Evolutionary conservation across 495 filamentous ascomycete species (phyloP), one percentile per base, ranked within the genome.

Genomic region (Penicillium salamii): DNA sequence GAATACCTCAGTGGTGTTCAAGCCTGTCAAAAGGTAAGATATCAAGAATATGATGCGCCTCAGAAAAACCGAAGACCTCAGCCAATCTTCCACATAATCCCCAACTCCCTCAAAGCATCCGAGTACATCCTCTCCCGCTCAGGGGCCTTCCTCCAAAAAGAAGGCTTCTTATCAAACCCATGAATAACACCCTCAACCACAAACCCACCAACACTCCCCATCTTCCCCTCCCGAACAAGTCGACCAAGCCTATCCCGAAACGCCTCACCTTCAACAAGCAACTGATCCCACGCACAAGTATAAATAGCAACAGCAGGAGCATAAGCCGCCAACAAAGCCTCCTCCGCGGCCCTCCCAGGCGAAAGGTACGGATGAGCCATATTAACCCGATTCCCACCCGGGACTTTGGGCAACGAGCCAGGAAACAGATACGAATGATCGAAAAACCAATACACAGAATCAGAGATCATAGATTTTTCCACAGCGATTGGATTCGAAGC

Each of bases 111-210:
- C 13, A 55, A 21, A 13, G 54, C 61, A 63, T 63, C 54, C 12
- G 26, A 46, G 46, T 58, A 61, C 57, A 63, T 56, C 20, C 9
- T 35, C 17, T 61, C 57, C 19, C 60, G 18, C 13, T 3, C 15
- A 7, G 21, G 12, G 53, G 55, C 52, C 12, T 49, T 51, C 26
- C 42, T 45, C 28, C 49, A 55, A 46, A 63, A 58, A 0, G 43
- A 55, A 19, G 61, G 57, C 42, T 39, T 61, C 50, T 63, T 63
- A 50, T 63, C 61, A 54, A 63, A 63, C 14, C 53, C 57, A 61
- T 63, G 61, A 35, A 58, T 14, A n/a, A 40, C 46, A 24, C 50
- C 54, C 35, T 61, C 57, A 42, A 63, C 31, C 20, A 46, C 46
- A 36, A 47, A 43, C 14, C 57, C 57, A 1, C 57, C 54, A 15